A percentile compares a stretch with the other conserved stretches of the same genome.
Evolutionary conservation across 768 basidiomycete species (phyloP).

Genomic region (Gymnopilus junonius): DNA sequence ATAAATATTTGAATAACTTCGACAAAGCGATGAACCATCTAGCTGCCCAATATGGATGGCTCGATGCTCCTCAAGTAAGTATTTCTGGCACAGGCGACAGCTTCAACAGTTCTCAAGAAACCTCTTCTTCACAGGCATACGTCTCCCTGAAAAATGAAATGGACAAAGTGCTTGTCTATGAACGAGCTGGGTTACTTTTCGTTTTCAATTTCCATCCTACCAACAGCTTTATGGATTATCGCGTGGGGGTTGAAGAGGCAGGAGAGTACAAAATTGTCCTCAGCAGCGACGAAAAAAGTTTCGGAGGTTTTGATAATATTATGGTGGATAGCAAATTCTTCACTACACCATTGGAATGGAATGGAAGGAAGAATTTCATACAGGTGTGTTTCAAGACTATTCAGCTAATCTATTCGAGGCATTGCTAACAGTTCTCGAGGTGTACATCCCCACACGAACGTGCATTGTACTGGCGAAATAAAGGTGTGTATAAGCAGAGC

Average conservation of each 20-base stretch:
- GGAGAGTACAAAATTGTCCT: conserved; percentile 87
- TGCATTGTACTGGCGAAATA: conserved; percentile 65
- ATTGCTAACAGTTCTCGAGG: conserved; percentile 39
- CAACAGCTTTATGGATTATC: conserved; percentile 92
- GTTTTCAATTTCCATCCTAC: conserved; percentile 97
- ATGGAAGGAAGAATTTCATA: conserved; percentile 86
- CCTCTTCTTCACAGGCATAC: conserved; percentile 61
- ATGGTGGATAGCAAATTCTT: conserved; percentile 63
- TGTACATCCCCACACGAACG: conserved; percentile 73
- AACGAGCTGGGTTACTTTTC: conserved; percentile 92
- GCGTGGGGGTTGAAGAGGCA: conserved; percentile 83
- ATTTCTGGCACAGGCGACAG: background rate
- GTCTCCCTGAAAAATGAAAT: conserved; percentile 92
- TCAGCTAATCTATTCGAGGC: background rate
- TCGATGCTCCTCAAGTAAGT: conserved; percentile 75
- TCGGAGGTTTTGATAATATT: conserved; percentile 90
- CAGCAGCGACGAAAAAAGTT: conserved; percentile 83
- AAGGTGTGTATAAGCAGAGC: background rate
- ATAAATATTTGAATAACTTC: conserved; percentile 92
- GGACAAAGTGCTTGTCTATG: conserved; percentile 94
- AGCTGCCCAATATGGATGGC: conserved; percentile 85
- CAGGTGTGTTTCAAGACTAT: conserved; percentile 56
- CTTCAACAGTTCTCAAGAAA: conserved; percentile 7
- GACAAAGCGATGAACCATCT: conserved; percentile 90
- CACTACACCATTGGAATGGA: conserved; percentile 91